Evolutionary conservation across 345 rosid species (phyloP).

Genomic region (Acer saccharum): DNA sequence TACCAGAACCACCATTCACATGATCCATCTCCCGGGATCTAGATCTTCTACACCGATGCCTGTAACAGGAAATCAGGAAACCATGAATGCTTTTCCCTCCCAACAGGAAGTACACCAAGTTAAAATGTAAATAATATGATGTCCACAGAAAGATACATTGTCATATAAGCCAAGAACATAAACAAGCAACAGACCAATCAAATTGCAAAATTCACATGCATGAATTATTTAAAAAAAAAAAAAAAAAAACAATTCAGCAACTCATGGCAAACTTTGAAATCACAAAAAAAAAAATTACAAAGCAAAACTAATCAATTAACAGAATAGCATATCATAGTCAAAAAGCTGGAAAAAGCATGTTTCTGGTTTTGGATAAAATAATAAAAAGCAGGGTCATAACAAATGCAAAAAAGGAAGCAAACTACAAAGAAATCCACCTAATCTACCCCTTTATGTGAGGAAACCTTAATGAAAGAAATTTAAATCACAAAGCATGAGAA

Average conservation of each 20-base stretch:
- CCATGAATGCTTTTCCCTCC: not conserved
- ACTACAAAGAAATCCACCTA: not conserved
- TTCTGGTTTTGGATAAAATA: not conserved
- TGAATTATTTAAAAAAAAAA: not conserved
- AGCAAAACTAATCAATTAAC: not conserved
- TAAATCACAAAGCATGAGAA: constrained; percentile 14
- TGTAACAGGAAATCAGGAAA: constrained; percentile 28
- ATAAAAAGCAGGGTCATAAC: not conserved
- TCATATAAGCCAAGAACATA: not conserved
- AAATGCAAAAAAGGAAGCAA: not conserved
- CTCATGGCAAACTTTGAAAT: not conserved
- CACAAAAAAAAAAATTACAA: not conserved
- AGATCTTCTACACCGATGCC: constrained; percentile 54
- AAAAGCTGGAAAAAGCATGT: not conserved
- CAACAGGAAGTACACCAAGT: not conserved
- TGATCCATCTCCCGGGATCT: constrained; percentile 43
- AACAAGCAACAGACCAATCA: not conserved
- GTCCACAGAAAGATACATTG: not conserved
- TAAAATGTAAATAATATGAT: not conserved
- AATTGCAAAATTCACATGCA: not conserved
- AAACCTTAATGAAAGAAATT: not conserved
- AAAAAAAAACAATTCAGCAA: not conserved
- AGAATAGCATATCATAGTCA: not conserved
- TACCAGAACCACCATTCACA: constrained; percentile 26
- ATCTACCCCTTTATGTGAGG: not conserved